phyloP scores from a whole-genome alignment of 106 monocot genomes.

The Dendrobium chrysotoxum region DNA sequence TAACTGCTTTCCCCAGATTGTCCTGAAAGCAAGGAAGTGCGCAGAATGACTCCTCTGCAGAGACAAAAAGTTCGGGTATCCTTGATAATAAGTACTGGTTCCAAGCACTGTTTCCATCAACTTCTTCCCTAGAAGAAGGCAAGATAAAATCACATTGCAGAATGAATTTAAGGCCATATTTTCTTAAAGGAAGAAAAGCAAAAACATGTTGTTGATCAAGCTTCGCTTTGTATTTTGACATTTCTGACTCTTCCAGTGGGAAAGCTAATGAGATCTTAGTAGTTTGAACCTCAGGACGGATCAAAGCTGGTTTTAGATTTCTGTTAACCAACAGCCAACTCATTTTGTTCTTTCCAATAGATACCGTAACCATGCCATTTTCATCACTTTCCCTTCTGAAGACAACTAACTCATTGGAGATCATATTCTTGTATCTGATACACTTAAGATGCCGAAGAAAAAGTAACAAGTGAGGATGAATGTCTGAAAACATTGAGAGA shows the following conservation, averaged over 20 bases:
- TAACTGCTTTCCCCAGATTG: slow-evolving; percentile 45
- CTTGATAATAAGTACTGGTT: slow-evolving; percentile 61
- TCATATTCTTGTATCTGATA: slow-evolving; percentile 42
- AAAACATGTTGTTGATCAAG: slow-evolving; percentile 58
- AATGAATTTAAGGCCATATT: slow-evolving; percentile 65
- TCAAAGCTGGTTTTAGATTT: slow-evolving; percentile 20
- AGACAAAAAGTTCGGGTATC: slow-evolving; percentile 52
- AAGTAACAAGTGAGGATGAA: slow-evolving; percentile 50
- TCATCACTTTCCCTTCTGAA: slow-evolving; percentile 31
- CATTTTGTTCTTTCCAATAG: slow-evolving; percentile 36
- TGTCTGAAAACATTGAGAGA: slow-evolving; percentile 51
- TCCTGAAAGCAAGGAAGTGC: slow-evolving; percentile 42
- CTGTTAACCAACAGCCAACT: slow-evolving; percentile 46
- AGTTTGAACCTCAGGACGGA: slow-evolving; percentile 46
- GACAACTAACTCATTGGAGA: slow-evolving; percentile 29
- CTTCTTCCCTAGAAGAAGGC: slow-evolving; percentile 73
- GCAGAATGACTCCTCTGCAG: slow-evolving; percentile 39
- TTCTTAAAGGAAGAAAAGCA: slow-evolving; percentile 65
- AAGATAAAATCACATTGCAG: slow-evolving; percentile 64
- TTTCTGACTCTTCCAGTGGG: slow-evolving; percentile 32
- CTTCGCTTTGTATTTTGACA: slow-evolving; percentile 26
- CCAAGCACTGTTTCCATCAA: slow-evolving; percentile 68
- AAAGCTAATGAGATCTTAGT: slow-evolving; percentile 64
- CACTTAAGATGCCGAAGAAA: slow-evolving; percentile 55
- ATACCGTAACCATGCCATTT: slow-evolving; percentile 49